Percentiles rank a stretch among this genome's conserved stretches.
Conservation (phyloP, 169 alveolate species). For the Plasmodium vivax region DNA sequence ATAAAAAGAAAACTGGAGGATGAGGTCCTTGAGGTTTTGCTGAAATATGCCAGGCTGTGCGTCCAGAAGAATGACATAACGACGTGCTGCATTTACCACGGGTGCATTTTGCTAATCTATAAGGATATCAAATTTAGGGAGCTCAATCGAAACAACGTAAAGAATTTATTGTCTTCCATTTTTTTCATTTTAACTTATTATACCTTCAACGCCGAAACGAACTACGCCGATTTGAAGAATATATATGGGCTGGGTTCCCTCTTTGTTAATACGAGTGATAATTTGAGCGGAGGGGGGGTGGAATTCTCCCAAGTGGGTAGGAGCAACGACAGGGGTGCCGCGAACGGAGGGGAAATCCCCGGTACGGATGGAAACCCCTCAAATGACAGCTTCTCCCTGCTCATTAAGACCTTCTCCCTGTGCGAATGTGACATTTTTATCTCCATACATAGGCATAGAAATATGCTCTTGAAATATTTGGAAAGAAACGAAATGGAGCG, state of each 20-base stretch:
- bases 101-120: conserved; percentile 62
- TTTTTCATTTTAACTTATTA: conserved; percentile 68
- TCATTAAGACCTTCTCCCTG: conserved; percentile 66
- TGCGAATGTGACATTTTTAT: conserved; percentile 74
- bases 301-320: neutral
- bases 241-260: conserved; percentile 73
- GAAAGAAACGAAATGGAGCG: conserved; percentile 60
- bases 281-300: neutral
- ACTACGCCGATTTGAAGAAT: conserved; percentile 65
- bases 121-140: conserved; percentile 52
- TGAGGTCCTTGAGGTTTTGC: conserved; percentile 37
- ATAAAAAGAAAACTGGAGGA: conserved; percentile 61
- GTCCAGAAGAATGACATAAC: conserved; percentile 72
- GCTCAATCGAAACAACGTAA: conserved; percentile 36
- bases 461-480: conserved; percentile 64
- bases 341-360: neutral
- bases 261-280: conserved; percentile 63
- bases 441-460: conserved; percentile 66
- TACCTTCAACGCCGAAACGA: conserved; percentile 62
- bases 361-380: neutral
- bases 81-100: conserved; percentile 58
- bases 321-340: neutral
- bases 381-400: conserved; percentile 4
- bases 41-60: conserved; percentile 18
- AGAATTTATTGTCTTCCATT: conserved; percentile 58